Evolutionary conservation across 2,329 filamentous ascomycete genomes (phyloP).

Genomic region (Alternaria viburni): DNA sequence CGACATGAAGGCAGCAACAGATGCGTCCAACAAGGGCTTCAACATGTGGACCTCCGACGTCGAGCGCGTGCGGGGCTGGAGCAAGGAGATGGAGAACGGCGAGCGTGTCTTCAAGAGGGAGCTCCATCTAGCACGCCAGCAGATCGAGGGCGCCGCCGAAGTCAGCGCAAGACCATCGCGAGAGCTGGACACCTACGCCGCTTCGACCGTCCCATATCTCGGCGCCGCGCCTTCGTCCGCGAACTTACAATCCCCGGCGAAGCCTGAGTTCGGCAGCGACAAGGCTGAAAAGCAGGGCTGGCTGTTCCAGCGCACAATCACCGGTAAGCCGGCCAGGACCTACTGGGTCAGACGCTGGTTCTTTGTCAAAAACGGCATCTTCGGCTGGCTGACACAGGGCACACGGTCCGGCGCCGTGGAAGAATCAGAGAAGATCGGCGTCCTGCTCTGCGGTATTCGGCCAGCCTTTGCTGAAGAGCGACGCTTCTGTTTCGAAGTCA

Average conservation of each 20-base stretch:
- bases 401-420: slow-evolving; percentile 81
- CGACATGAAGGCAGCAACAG: slow-evolving; percentile 77
- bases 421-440: slow-evolving; percentile 94
- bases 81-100: slow-evolving; percentile 89
- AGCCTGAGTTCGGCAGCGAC: slow-evolving; percentile 54
- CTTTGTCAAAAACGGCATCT: slow-evolving; percentile 93
- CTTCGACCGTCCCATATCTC: slow-evolving; percentile 87
- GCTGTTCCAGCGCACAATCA: slow-evolving; percentile 81
- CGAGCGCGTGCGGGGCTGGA: slow-evolving; percentile 91
- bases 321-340: slow-evolving; percentile 89
- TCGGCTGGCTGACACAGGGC: slow-evolving; percentile 90
- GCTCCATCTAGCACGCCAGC: slow-evolving; percentile 76
- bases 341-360: slow-evolving; percentile 93
- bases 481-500: slow-evolving; percentile 97
- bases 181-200: slow-evolving; percentile 90
- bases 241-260: slow-evolving; percentile 57
- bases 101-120: slow-evolving; percentile 84
- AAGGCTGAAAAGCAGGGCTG: slow-evolving; percentile 88
- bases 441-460: slow-evolving; percentile 89
- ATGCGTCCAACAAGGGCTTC: slow-evolving; percentile 67
- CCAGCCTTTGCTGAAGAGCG: slow-evolving; percentile 91
- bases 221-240: slow-evolving; percentile 69
- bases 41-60: slow-evolving; percentile 78
- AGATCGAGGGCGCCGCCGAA: slow-evolving; percentile 81
- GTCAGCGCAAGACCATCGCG: slow-evolving; percentile 77